Evolutionary conservation across 2,329 filamentous ascomycete species (phyloP).

Genomic region (Dissoconium aciculare): DNA sequence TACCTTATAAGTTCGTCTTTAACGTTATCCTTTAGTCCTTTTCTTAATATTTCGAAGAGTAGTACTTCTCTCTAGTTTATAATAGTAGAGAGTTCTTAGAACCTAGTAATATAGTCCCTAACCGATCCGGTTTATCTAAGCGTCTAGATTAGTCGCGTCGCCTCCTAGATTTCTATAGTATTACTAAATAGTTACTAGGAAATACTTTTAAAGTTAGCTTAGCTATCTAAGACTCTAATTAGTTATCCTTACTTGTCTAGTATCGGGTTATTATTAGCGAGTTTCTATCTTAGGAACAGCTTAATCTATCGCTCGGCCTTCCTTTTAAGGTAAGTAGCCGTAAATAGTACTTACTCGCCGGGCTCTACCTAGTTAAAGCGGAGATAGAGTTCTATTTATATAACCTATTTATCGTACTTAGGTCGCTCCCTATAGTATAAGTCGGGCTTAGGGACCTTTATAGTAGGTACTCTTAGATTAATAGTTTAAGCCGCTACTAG

Average conservation of each 20-base stretch:
- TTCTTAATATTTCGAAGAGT: too few species aligned
- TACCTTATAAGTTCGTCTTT: too few species aligned
- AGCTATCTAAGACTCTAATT: neutral
- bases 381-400: conserved; percentile 1
- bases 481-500: too few species aligned
- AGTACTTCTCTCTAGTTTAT: too few species aligned
- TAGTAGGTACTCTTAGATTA: too few species aligned
- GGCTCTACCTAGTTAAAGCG: neutral
- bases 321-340: neutral
- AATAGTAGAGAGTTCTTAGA: too few species aligned
- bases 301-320: neutral
- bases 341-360: neutral
- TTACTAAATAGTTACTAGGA: neutral
- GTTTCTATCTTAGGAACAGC: neutral
- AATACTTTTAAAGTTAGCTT: conserved; percentile 1
- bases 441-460: conserved; percentile 1
- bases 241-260: neutral
- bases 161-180: neutral
- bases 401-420: conserved; percentile 1
- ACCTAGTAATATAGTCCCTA: too few species aligned
- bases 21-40: too few species aligned
- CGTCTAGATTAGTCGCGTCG: too few species aligned
- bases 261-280: too few species aligned
- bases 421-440: neutral
- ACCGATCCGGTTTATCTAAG: too few species aligned